These are phyloP conservation scores for Dryadomyces quercus-mongolicae DNA, from an alignment of 2,329 filamentous ascomycete species.

Conservation along the genomic window DNA sequence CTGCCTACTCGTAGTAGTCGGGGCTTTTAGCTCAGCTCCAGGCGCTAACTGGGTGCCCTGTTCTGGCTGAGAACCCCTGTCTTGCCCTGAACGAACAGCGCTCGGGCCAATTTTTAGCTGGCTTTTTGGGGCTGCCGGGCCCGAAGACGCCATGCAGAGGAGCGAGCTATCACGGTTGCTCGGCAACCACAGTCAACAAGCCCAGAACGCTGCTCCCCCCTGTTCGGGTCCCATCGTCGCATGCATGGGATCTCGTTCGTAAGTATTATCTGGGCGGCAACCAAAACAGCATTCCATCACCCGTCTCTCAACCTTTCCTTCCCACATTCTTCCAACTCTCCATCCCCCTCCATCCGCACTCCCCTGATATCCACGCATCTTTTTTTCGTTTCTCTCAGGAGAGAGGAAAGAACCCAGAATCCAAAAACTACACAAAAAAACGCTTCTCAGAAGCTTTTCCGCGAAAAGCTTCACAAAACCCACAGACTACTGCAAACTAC, in stretches of 20 bases:
- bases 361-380: background rate
- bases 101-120: background rate
- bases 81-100: background rate
- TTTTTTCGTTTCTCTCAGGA: background rate
- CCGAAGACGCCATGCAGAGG: too few species aligned
- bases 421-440: background rate
- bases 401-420: background rate
- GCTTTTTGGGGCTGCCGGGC: too few species aligned
- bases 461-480: background rate
- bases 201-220: background rate
- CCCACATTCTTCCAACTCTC: background rate
- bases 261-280: background rate
- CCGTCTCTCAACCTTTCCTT: slow-evolving; percentile 4
- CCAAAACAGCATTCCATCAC: slow-evolving; percentile 12
- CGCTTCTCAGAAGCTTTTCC: background rate
- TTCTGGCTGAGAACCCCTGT: slow-evolving; percentile 1
- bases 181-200: slow-evolving; percentile 13
- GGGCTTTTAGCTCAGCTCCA: background rate
- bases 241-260: background rate
- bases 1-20: background rate
- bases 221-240: slow-evolving; percentile 5
- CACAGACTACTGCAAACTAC: background rate
- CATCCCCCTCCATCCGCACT: background rate
- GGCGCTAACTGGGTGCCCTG: background rate
- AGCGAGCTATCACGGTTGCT: slow-evolving; percentile 8